phyloP scores from a whole-genome alignment of 768 basidiomycete species.

The Pleurotus tuoliensis region DNA sequence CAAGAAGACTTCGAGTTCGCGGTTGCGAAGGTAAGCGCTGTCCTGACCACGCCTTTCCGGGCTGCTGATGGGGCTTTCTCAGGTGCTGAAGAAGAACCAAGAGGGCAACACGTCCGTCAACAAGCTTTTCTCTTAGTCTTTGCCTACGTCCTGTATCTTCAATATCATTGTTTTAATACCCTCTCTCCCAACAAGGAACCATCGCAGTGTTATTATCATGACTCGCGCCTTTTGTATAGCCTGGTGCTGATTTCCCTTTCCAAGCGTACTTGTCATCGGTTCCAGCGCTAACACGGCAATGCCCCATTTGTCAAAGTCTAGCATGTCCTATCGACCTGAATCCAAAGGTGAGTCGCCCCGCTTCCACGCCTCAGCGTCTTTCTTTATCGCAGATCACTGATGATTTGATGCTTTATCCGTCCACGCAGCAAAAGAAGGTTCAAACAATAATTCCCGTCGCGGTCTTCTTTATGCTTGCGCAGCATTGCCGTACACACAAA shows the following conservation, averaged over 20 bases:
- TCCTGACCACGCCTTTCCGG: slow-evolving; percentile 4
- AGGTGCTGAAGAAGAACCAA: slow-evolving; percentile 95
- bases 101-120: slow-evolving; percentile 92
- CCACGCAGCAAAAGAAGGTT: too few relatives aligned
- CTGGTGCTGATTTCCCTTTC: too few relatives aligned
- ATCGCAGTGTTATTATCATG: too few relatives aligned
- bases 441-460: background rate
- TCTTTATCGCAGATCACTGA: too few relatives aligned
- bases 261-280: too few relatives aligned
- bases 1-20: slow-evolving; percentile 99
- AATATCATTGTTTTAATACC: background rate
- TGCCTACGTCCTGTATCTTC: slow-evolving; percentile 12
- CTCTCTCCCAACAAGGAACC: background rate
- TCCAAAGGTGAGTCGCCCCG: slow-evolving; percentile 14
- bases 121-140: slow-evolving; percentile 80
- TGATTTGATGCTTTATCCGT: too few relatives aligned
- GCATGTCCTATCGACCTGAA: too few relatives aligned
- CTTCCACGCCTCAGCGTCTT: too few relatives aligned
- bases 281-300: too few relatives aligned
- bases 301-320: too few relatives aligned
- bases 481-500: slow-evolving; percentile 13
- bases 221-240: too few relatives aligned
- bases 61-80: background rate
- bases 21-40: slow-evolving; percentile 74
- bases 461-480: too few relatives aligned